These are phyloP conservation scores for Kondoa subrosea DNA, from an alignment of 768 basidiomycete species.

Conservation along the genomic window DNA sequence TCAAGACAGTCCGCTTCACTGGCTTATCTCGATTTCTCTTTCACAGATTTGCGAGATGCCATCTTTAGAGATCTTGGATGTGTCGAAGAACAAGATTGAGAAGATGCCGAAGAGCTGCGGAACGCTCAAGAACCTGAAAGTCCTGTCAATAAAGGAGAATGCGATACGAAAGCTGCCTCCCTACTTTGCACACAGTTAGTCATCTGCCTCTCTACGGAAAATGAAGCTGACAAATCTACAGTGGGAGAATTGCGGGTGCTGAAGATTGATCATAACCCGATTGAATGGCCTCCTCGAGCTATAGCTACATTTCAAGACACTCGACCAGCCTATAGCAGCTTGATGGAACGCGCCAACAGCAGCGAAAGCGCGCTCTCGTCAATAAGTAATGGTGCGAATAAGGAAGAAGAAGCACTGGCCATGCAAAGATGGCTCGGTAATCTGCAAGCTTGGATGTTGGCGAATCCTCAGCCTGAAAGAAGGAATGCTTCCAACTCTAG, in stretches of 20 bases:
- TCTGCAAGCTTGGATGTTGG: slow-evolving; percentile 59
- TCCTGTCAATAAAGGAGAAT: slow-evolving; percentile 74
- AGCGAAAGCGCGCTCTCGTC: slow-evolving; percentile 6
- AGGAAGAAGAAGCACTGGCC: slow-evolving; percentile 39
- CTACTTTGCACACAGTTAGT: slow-evolving; percentile 48
- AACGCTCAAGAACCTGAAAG: slow-evolving; percentile 55
- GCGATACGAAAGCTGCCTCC: slow-evolving; percentile 59
- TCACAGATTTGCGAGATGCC: slow-evolving; percentile 62
- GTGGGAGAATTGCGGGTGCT: slow-evolving; percentile 55
- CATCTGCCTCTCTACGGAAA: not conserved
- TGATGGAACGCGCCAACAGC: not conserved
- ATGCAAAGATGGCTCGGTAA: slow-evolving; percentile 56
- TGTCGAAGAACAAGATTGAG: slow-evolving; percentile 80
- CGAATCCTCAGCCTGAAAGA: slow-evolving; percentile 25
- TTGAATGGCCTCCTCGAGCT: slow-evolving; percentile 71
- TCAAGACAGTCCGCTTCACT: too few relatives aligned
- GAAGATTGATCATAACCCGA: slow-evolving; percentile 75
- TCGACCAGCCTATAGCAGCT: not conserved
- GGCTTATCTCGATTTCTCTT: not conserved
- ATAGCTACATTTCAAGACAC: slow-evolving; percentile 28
- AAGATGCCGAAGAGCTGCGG: slow-evolving; percentile 64
- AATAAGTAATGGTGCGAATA: slow-evolving; percentile 12
- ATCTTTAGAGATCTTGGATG: slow-evolving; percentile 79
- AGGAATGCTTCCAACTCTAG: not conserved
- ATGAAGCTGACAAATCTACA: not conserved